Evolutionary conservation across 345 rosid species (phyloP).

Genomic region (Pelargonium nanum): DNA sequence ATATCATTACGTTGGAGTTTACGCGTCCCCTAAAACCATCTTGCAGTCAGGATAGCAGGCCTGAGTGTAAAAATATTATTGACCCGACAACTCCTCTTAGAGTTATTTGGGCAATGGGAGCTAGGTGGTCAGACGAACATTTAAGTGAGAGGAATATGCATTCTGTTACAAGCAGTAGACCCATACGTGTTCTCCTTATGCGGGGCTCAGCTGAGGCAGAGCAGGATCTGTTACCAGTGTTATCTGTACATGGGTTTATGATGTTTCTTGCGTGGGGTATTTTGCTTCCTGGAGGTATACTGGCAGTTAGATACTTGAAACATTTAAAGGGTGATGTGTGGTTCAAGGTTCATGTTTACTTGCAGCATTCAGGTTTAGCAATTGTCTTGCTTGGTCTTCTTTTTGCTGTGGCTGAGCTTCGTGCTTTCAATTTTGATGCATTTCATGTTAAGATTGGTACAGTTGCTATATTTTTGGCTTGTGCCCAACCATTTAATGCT

Average conservation of each 20-base stretch:
- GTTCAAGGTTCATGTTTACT: slow-evolving; percentile 81
- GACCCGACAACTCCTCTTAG: slow-evolving; percentile 90
- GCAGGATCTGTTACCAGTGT: slow-evolving; percentile 80
- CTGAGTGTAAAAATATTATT: slow-evolving; percentile 68
- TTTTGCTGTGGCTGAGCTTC: slow-evolving; percentile 87
- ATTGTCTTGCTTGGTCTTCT: slow-evolving; percentile 76
- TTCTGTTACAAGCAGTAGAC: slow-evolving; percentile 78
- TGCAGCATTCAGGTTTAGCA: slow-evolving; percentile 83
- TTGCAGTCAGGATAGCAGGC: slow-evolving; percentile 37
- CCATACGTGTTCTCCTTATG: slow-evolving; percentile 60
- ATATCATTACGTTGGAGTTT: slow-evolving; percentile 88
- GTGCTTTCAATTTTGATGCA: slow-evolving; percentile 54
- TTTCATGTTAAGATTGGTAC: slow-evolving; percentile 79
- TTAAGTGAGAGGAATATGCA: slow-evolving; percentile 89
- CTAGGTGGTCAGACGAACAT: slow-evolving; percentile 64
- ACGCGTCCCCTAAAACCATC: slow-evolving; percentile 60
- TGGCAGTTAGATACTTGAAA: slow-evolving; percentile 82
- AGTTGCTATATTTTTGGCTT: slow-evolving; percentile 60
- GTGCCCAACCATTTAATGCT: slow-evolving; percentile 76
- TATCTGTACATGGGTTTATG: slow-evolving; percentile 98
- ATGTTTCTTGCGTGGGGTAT: slow-evolving; percentile 99
- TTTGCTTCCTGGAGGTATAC: slow-evolving; percentile 79
- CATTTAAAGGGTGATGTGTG: slow-evolving; percentile 94
- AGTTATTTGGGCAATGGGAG: slow-evolving; percentile 94
- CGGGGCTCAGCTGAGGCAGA: slow-evolving; percentile 90